These are phyloP conservation scores for Crassisporium funariophilum DNA, from an alignment of 768 basidiomycete species.

Conservation along the genomic window DNA sequence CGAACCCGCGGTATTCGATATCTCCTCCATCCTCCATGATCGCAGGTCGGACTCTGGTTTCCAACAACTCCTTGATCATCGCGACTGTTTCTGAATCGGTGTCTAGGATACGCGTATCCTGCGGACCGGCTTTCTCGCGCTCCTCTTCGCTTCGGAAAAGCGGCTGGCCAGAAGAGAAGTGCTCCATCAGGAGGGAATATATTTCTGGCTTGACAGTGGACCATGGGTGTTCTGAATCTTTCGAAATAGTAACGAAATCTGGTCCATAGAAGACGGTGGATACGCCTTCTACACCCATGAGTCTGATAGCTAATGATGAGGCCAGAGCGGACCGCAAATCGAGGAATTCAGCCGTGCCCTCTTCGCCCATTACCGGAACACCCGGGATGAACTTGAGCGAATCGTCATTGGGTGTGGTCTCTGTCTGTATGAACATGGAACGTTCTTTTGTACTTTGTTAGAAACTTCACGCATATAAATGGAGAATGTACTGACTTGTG, in stretches of 20 bases:
- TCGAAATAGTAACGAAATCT: constrained; percentile 96
- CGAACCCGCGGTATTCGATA: constrained; percentile 93
- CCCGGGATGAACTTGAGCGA: constrained; percentile 99
- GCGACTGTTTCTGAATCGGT: constrained; percentile 96
- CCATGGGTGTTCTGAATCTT: constrained; percentile 86
- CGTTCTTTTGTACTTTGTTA: constrained; percentile 47
- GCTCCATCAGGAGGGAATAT: constrained; percentile 95
- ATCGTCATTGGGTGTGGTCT: constrained; percentile 95
- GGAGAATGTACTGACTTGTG: constrained; percentile 16
- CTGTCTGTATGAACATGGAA: constrained; percentile 98
- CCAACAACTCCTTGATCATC: constrained; percentile 97
- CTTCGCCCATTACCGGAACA: constrained; percentile 80
- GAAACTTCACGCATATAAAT: background rate
- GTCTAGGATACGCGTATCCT: constrained; percentile 92
- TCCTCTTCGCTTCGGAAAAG: constrained; percentile 87
- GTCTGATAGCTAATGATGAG: constrained; percentile 93
- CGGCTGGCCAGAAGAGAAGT: constrained; percentile 88
- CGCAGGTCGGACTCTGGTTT: constrained; percentile 92
- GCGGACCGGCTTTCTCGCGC: constrained; percentile 79
- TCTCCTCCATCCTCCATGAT: constrained; percentile 99
- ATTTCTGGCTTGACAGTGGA: constrained; percentile 93
- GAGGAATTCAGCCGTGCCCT: constrained; percentile 92
- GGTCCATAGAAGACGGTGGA: constrained; percentile 92
- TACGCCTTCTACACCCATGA: constrained; percentile 95
- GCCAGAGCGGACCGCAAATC: constrained; percentile 82